A percentile compares a stretch with the other conserved stretches of the same genome.
Evolutionary conservation across 345 rosid genomes (phyloP).

Genomic region (Passiflora organensis): DNA sequence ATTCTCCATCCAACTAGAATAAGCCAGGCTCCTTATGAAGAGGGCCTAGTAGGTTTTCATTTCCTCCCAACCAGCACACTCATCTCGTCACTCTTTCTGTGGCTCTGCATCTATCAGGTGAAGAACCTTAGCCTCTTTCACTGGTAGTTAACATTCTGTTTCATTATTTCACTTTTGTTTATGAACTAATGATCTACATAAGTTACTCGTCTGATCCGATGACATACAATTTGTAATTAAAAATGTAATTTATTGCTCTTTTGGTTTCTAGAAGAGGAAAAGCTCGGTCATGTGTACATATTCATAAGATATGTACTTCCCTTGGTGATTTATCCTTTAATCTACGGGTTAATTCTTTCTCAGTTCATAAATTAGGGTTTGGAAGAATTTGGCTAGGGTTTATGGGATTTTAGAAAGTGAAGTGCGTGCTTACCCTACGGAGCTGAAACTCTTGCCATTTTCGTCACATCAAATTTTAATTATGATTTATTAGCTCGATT

Average conservation of each 20-base stretch:
- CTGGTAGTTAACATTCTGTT: not conserved
- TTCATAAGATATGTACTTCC: not conserved
- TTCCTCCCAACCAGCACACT: not conserved
- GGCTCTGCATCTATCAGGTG: slow-evolving; percentile 37
- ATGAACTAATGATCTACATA: too few species aligned
- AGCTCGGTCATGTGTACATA: not conserved
- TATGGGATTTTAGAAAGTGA: slow-evolving; percentile 2
- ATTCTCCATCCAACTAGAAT: too few species aligned
- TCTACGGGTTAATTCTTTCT: not conserved
- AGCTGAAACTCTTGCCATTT: not conserved
- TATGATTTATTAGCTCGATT: too few species aligned
- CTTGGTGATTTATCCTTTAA: not conserved
- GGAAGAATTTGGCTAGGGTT: slow-evolving; percentile 21
- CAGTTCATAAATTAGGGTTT: slow-evolving; percentile 2
- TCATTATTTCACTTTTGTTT: not conserved
- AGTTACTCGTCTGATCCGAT: not conserved
- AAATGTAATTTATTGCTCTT: too few species aligned
- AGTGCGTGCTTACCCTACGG: not conserved
- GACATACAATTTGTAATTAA: too few species aligned
- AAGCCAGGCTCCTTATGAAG: slow-evolving; percentile 5
- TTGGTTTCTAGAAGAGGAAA: not conserved
- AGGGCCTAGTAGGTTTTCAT: not conserved
- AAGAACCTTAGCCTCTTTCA: slow-evolving; percentile 5
- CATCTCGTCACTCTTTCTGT: slow-evolving; percentile 10
- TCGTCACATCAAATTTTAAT: not conserved